phyloP scores from a whole-genome alignment of 257 asterid species.

The Leonotis leonurus region DNA sequence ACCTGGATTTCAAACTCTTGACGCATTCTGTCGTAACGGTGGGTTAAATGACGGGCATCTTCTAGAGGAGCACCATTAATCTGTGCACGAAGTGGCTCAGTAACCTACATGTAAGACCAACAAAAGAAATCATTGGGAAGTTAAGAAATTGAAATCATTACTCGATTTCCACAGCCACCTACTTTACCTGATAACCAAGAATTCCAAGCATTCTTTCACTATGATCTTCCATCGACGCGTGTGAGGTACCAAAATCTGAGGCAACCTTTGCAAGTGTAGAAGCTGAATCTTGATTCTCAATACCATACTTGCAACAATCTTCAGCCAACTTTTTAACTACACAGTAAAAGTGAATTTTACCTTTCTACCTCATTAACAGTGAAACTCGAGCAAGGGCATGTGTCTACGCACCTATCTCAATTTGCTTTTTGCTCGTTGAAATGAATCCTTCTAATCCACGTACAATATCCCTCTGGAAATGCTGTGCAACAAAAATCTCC shows the following conservation, averaged over 20 bases:
- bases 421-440: conserved; percentile 68
- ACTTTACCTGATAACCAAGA: conserved; percentile 67
- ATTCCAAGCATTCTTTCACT: conserved; percentile 74
- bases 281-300: conserved; percentile 65
- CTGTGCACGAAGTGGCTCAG: conserved; percentile 68
- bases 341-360: conserved; percentile 27
- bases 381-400: conserved; percentile 17
- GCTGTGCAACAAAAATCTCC: conserved; percentile 80
- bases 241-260: conserved; percentile 73
- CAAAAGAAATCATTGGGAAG: background rate
- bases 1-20: conserved; percentile 94
- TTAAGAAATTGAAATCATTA: background rate
- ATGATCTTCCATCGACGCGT: conserved; percentile 75
- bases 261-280: conserved; percentile 60
- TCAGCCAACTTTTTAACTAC: conserved; percentile 83
- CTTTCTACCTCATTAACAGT: conserved; percentile 6
- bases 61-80: conserved; percentile 83
- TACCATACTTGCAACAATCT: conserved; percentile 83
- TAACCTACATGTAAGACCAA: conserved; percentile 38
- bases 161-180: background rate
- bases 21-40: conserved; percentile 67
- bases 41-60: conserved; percentile 95
- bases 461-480: conserved; percentile 91
- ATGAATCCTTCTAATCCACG: conserved; percentile 80
- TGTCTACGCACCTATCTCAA: conserved; percentile 63